phyloP scores from a whole-genome alignment of 2,329 filamentous ascomycete species.

The Xylariales sp. region DNA sequence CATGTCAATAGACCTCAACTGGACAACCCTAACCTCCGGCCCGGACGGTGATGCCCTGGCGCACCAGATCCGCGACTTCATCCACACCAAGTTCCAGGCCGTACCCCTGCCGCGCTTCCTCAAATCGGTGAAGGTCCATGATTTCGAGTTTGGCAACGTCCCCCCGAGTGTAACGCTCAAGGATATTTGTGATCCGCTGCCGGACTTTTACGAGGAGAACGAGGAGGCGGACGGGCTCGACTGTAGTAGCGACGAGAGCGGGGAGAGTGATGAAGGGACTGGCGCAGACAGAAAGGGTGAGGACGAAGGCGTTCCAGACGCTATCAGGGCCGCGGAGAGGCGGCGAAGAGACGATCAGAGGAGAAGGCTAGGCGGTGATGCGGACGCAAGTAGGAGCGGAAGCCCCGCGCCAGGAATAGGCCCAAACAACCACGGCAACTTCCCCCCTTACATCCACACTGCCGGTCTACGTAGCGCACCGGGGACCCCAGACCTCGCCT shows the following conservation, averaged over 20 bases:
- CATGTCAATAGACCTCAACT: slow-evolving; percentile 99
- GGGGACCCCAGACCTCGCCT: slow-evolving; percentile 41
- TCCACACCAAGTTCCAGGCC: slow-evolving; percentile 93
- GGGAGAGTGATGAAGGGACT: slow-evolving; percentile 22
- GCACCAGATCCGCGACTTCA: slow-evolving; percentile 82
- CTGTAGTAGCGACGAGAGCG: slow-evolving; percentile 42
- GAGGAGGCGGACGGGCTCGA: slow-evolving; percentile 58
- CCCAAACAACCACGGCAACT: slow-evolving; percentile 18
- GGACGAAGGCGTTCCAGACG: slow-evolving; percentile 24
- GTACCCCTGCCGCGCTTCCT: slow-evolving; percentile 92
- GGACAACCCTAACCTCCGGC: slow-evolving; percentile 86
- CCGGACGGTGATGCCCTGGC: slow-evolving; percentile 82
- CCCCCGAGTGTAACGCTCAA: slow-evolving; percentile 86
- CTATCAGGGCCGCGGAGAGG: slow-evolving; percentile 29
- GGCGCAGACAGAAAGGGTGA: background rate
- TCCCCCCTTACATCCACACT: slow-evolving; percentile 37
- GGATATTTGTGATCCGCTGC: slow-evolving; percentile 91
- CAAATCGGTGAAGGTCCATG: slow-evolving; percentile 88
- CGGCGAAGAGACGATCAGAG: slow-evolving; percentile 29
- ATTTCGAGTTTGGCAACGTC: slow-evolving; percentile 85
- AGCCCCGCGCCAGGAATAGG: slow-evolving; percentile 16
- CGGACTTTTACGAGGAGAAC: slow-evolving; percentile 91
- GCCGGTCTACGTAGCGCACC: slow-evolving; percentile 26
- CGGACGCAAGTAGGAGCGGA: slow-evolving; percentile 10
- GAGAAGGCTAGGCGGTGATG: slow-evolving; percentile 16